These are phyloP conservation scores for Botrytis fragariae DNA, from an alignment of 2,329 filamentous ascomycete species.

Conservation along the genomic window DNA sequence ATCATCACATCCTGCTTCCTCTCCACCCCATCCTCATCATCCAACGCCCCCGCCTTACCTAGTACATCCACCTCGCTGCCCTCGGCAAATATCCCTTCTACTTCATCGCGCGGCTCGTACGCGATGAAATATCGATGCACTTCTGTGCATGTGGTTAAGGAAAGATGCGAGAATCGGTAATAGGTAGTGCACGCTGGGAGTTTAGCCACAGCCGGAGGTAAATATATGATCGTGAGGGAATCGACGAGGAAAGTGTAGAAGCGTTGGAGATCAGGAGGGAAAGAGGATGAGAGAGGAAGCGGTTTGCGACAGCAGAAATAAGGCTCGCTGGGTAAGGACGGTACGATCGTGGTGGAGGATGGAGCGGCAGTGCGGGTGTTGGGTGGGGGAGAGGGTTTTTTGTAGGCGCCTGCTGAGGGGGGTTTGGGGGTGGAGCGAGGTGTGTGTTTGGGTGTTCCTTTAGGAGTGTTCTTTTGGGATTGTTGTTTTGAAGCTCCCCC, in stretches of 20 bases:
- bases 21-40: background rate
- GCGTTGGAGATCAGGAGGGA: background rate
- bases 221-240: background rate
- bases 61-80: constrained; percentile 2
- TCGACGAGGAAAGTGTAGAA: constrained; percentile 14
- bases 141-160: background rate
- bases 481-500: background rate
- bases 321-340: background rate
- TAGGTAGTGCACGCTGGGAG: background rate
- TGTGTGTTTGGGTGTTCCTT: constrained; percentile 4
- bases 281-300: background rate
- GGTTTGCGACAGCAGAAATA: constrained; percentile 5
- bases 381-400: background rate
- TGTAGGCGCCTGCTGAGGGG: background rate
- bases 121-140: constrained; percentile 10
- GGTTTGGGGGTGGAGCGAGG: background rate
- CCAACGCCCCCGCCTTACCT: background rate
- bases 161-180: constrained; percentile 11
- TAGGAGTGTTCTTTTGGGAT: background rate
- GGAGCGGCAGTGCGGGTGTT: background rate
- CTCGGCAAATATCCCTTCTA: background rate
- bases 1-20: constrained; percentile 19
- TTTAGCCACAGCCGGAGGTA: background rate
- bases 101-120: background rate
- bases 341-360: background rate